Evolutionary conservation across 768 basidiomycete genomes (phyloP), one percentile per base, ranked within the genome.

Genomic region (Suillus lakei): DNA sequence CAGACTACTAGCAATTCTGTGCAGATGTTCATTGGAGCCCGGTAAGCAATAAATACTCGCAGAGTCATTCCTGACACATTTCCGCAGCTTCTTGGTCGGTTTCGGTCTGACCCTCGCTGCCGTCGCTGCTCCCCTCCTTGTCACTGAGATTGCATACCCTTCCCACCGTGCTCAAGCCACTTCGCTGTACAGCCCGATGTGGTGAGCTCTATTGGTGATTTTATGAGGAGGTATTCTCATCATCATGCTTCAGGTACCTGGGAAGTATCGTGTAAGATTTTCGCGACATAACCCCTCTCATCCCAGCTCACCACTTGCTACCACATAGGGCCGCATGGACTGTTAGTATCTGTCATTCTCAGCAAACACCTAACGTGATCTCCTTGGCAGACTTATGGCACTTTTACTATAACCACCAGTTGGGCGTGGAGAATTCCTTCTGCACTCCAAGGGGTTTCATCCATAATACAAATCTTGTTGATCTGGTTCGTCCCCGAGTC

Each of bases 301-400:
- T 54, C 16, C 51, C 51, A 18, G 30, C 28, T 32, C 9, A 21
- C 30, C 28, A 36, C 8, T 59, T 41, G 61, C 53, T 26, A 16
- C 23, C 39, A 56, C 43, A 34, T 41, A 86, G 84, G 63, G 86
- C 91, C 50, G 90, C 91, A 13, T 93, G 91, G 91, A 82, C 89
- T 0, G 67, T 68, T 53, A 28, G 62, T 32, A 43, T 32, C 5
- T 36, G 5, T n/a, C 36, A 44, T 6, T 53, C 36, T 10, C 13
- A 39, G 15, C 21, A 21, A 43, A n/a, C 9, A 3, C 12, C 23
- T 7, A 26, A 26, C 3, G 23, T 41, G 15, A 30, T 50, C n/a
- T 60, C 26, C 28, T 43, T 34, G 7, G 44, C 44, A 68, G 70
- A 71, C 70, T 9, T 70, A 68, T n/a, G 69, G 65, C 18, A 70